A percentile compares a stretch with the other conserved stretches of the same genome.
Conservation (phyloP, 345 rosid genomes). For the Syzygium grande region DNA sequence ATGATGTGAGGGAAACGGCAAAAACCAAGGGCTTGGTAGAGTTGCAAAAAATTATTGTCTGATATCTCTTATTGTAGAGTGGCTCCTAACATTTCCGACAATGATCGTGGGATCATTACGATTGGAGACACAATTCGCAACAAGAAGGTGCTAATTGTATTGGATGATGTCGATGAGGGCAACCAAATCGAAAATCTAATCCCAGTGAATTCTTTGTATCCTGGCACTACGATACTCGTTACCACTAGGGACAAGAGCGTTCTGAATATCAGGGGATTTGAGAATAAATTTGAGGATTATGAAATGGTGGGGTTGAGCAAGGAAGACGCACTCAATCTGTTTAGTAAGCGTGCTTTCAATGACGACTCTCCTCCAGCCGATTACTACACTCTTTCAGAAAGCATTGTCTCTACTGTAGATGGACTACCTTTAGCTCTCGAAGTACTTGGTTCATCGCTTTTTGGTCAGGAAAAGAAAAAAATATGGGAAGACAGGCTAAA, state of each 20-base stretch:
- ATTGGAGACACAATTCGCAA: not conserved
- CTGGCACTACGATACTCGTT: not conserved
- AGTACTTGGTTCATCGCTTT: not conserved
- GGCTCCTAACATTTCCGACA: accelerated
- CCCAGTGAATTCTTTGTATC: not conserved
- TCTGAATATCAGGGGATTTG: no score
- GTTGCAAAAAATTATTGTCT: not conserved
- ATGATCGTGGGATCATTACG: not conserved
- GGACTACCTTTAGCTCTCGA: not conserved
- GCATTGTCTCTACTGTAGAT: not conserved
- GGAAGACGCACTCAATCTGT: not conserved
- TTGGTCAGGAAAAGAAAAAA: no score
- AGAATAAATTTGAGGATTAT: accelerated
- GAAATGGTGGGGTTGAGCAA: not conserved
- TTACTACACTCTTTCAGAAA: not conserved
- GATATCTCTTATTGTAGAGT: no score
- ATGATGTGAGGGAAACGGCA: accelerated
- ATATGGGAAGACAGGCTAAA: not conserved
- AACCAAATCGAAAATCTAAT: not conserved
- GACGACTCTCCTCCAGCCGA: not conserved
- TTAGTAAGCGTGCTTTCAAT: not conserved
- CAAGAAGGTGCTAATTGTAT: not conserved
- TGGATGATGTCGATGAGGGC: not conserved
- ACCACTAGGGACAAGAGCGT: not conserved
- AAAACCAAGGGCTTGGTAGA: no score